phyloP scores from a whole-genome alignment of 352 stramenopile genomes.

The Phytophthora ohioensis region DNA sequence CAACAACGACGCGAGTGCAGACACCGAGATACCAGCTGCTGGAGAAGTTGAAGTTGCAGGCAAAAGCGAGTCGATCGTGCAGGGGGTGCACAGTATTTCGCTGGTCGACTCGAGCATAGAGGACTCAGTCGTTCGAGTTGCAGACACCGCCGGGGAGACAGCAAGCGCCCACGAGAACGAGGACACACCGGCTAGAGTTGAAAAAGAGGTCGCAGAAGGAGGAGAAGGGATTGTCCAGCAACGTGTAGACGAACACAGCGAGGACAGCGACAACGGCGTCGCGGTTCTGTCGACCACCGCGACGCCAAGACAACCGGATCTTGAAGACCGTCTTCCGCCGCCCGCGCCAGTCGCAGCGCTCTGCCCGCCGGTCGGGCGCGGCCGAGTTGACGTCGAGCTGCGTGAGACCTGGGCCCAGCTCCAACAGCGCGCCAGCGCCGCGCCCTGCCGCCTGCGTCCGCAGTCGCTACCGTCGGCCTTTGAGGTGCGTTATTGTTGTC shows the following conservation, averaged over 20 bases:
- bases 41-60: slow-evolving; percentile 29
- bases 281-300: slow-evolving; percentile 18
- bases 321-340: slow-evolving; percentile 26
- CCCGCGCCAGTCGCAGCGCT: slow-evolving; percentile 19
- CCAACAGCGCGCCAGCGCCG: slow-evolving; percentile 57
- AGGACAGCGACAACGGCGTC: slow-evolving; percentile 12
- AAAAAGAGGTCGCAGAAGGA: background rate
- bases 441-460: slow-evolving; percentile 59
- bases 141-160: background rate
- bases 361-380: background rate
- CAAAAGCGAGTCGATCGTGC: slow-evolving; percentile 1
- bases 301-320: slow-evolving; percentile 28
- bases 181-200: background rate
- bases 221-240: background rate
- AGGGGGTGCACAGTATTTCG: slow-evolving; percentile 27
- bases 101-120: slow-evolving; percentile 19
- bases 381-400: slow-evolving; percentile 32
- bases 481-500: slow-evolving; percentile 23
- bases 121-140: background rate
- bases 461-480: slow-evolving; percentile 62
- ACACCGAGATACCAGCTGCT: slow-evolving; percentile 26
- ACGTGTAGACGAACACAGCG: slow-evolving; percentile 1
- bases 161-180: slow-evolving; percentile 3
- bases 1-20: slow-evolving; percentile 6
- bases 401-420: slow-evolving; percentile 73